Percentiles rank a stretch among this genome's conserved stretches.
Evolutionary conservation across 2,329 filamentous ascomycete species (phyloP).

Genomic region (Colletotrichum sp.): DNA sequence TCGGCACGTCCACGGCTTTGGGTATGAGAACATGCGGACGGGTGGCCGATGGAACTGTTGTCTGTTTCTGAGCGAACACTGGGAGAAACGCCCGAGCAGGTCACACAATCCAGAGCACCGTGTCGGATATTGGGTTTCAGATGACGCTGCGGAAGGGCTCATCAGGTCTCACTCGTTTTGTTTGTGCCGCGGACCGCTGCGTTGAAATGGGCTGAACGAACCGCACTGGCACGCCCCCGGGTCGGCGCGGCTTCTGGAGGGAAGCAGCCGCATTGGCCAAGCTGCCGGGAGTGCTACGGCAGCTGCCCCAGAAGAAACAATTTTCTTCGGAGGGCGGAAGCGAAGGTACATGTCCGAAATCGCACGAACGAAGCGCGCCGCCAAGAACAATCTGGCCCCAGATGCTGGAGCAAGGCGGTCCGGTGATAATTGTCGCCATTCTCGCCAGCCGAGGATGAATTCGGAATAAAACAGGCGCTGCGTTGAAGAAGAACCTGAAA

Average conservation of each 20-base stretch:
- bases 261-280: neutral
- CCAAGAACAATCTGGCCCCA: slow-evolving; percentile 5
- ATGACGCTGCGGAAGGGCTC: neutral
- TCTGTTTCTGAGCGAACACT: neutral
- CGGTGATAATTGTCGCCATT: neutral
- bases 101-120: slow-evolving; percentile 1
- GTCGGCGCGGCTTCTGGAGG: slow-evolving; percentile 5
- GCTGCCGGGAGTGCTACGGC: slow-evolving; percentile 6
- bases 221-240: slow-evolving; percentile 8
- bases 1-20: neutral
- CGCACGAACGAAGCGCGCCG: slow-evolving; percentile 1
- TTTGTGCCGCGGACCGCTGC: slow-evolving; percentile 8
- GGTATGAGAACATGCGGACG: neutral
- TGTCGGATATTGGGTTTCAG: slow-evolving; percentile 17
- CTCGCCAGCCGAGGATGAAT: slow-evolving; percentile 2
- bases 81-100: neutral
- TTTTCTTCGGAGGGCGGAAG: neutral
- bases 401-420: neutral
- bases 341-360: slow-evolving; percentile 1
- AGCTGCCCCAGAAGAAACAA: neutral
- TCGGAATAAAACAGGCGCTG: neutral
- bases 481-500: neutral
- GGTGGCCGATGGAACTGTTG: neutral
- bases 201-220: neutral
- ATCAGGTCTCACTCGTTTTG: neutral